Conservation (phyloP, 2,329 filamentous ascomycete genomes). For the Aspergillus transmontanensis region DNA sequence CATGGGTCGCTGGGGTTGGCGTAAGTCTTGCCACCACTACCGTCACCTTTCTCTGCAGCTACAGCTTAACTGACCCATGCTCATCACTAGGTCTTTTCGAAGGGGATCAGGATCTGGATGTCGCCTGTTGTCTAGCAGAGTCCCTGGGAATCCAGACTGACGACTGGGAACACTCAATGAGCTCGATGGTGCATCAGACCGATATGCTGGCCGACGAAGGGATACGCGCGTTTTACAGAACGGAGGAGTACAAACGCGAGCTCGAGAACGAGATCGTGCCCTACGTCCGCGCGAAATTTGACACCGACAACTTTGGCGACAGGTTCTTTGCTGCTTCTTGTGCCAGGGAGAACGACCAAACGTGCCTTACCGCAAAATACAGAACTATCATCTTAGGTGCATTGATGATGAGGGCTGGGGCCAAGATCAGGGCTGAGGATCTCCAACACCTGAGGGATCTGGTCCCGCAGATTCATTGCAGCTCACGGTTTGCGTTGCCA, state of each 20-base stretch:
- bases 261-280: background rate
- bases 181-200: background rate
- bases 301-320: background rate
- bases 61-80: no score
- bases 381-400: background rate
- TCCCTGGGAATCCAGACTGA: background rate
- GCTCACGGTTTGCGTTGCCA: background rate
- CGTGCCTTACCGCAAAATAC: background rate
- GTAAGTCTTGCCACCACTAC: background rate
- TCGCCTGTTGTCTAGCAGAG: background rate
- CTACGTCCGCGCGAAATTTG: background rate
- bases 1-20: background rate
- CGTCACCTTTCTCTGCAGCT: no score
- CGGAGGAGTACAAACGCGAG: background rate
- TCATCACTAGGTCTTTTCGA: background rate
- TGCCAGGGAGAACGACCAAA: background rate
- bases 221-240: background rate
- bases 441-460: background rate
- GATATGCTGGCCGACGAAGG: background rate
- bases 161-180: background rate
- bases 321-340: background rate
- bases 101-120: background rate
- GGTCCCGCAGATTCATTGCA: background rate
- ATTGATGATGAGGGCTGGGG: background rate
- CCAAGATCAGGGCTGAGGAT: background rate